phyloP scores from a whole-genome alignment of 1,139 yeast genomes.

The Diutina rugosa region DNA sequence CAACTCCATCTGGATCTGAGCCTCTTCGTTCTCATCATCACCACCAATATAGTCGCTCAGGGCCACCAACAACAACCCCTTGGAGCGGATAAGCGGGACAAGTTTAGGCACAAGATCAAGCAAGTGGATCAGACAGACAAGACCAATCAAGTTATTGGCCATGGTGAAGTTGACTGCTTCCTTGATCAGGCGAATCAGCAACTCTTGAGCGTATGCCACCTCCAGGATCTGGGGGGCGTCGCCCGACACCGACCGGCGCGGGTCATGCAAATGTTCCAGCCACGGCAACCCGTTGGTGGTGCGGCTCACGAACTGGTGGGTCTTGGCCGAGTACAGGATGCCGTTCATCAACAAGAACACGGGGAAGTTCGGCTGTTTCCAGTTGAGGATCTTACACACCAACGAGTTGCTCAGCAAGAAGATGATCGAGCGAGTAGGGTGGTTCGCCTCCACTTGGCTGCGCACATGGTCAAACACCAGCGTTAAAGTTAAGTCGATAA shows the following conservation, averaged over 20 bases:
- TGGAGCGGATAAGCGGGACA: slow-evolving; percentile 60
- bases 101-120: slow-evolving; percentile 65
- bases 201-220: slow-evolving; percentile 21
- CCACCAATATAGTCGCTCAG: slow-evolving; percentile 24
- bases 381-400: slow-evolving; percentile 82
- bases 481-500: slow-evolving; percentile 62
- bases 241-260: background rate
- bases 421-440: slow-evolving; percentile 44
- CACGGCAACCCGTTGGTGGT: slow-evolving; percentile 26
- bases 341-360: slow-evolving; percentile 79
- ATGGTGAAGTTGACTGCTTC: slow-evolving; percentile 57
- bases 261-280: background rate
- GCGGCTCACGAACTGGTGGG: slow-evolving; percentile 21
- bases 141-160: slow-evolving; percentile 71
- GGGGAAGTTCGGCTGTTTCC: slow-evolving; percentile 98
- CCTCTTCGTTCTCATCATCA: slow-evolving; percentile 13
- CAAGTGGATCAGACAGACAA: slow-evolving; percentile 63
- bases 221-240: background rate
- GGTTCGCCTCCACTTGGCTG: slow-evolving; percentile 22
- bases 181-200: slow-evolving; percentile 31
- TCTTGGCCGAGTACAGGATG: slow-evolving; percentile 24
- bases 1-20: slow-evolving; percentile 17
- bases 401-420: slow-evolving; percentile 80
- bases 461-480: slow-evolving; percentile 73
- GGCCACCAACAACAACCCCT: slow-evolving; percentile 78